Conservation (phyloP, 768 basidiomycete species). For the Mycena rosella region DNA sequence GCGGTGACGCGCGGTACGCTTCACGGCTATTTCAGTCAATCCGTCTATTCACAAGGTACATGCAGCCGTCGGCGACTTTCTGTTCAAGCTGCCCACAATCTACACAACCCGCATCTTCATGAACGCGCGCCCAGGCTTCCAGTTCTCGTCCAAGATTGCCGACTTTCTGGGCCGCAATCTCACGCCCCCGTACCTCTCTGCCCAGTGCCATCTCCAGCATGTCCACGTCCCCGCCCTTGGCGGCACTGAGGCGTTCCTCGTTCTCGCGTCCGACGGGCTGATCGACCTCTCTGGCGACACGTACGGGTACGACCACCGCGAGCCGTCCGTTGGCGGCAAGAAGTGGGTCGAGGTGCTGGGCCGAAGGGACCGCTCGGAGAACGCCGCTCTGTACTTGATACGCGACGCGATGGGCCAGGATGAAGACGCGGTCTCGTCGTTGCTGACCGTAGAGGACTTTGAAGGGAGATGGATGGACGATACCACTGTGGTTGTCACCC, state of each 20-base stretch:
- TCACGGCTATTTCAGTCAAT: neutral
- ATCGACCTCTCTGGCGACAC: slow-evolving; percentile 57
- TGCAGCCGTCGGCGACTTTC: slow-evolving; percentile 66
- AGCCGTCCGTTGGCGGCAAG: slow-evolving; percentile 41
- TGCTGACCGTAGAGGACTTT: slow-evolving; percentile 62
- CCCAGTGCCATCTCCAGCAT: slow-evolving; percentile 58
- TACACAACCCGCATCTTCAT: slow-evolving; percentile 63
- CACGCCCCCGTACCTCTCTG: slow-evolving; percentile 68
- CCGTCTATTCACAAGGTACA: neutral
- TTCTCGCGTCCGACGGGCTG: slow-evolving; percentile 68
- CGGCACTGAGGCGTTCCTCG: slow-evolving; percentile 48
- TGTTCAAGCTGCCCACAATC: slow-evolving; percentile 63
- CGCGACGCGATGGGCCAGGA: slow-evolving; percentile 60
- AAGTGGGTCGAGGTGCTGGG: slow-evolving; percentile 54
- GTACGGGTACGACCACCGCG: slow-evolving; percentile 44
- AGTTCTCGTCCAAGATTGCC: slow-evolving; percentile 49
- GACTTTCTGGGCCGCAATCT: slow-evolving; percentile 58
- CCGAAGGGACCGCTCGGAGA: slow-evolving; percentile 36
- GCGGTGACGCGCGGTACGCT: slow-evolving; percentile 68
- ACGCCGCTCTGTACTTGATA: slow-evolving; percentile 56
- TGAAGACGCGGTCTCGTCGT: slow-evolving; percentile 57
- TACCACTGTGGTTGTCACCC: slow-evolving; percentile 62
- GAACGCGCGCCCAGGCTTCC: slow-evolving; percentile 54
- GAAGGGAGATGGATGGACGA: slow-evolving; percentile 68
- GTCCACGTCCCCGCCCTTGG: slow-evolving; percentile 45